Percentiles rank a stretch among this genome's conserved stretches.
Conservation (phyloP, 208 protist genomes). For the Acanthamoeba lenticulata region DNA sequence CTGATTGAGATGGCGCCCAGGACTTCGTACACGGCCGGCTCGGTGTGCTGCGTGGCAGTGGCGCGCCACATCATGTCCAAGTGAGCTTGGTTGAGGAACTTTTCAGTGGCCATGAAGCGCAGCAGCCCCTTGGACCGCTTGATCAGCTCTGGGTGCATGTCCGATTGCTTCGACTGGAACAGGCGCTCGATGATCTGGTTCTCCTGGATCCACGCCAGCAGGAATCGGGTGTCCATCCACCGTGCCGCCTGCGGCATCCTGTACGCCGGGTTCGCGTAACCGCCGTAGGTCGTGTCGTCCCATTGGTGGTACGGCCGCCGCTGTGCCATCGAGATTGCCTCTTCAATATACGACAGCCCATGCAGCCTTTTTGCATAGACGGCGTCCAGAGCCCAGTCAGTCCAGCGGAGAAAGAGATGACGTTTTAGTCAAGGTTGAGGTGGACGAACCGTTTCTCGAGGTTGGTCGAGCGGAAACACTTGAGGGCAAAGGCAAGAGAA, state of each 20-base stretch:
- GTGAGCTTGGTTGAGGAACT: conserved; percentile 5
- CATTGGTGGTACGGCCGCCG: background rate
- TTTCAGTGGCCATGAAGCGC: conserved; percentile 1
- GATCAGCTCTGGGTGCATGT: conserved; percentile 31
- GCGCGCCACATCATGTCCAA: conserved; percentile 54
- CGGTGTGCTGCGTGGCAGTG: background rate
- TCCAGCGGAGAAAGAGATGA: no score
- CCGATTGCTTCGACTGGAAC: conserved; percentile 6
- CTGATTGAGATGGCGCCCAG: background rate
- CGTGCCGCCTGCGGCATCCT: background rate
- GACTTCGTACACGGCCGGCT: conserved; percentile 1
- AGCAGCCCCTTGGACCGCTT: conserved; percentile 47
- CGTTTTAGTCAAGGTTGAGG: no score
- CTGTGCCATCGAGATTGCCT: conserved; percentile 36
- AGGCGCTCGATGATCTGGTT: conserved; percentile 57
- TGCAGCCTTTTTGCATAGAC: background rate
- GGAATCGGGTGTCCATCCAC: background rate
- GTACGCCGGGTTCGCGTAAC: background rate
- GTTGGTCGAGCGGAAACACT: conserved; percentile 65
- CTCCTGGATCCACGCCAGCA: conserved; percentile 6
- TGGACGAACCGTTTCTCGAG: background rate
- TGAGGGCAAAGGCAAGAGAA: conserved; percentile 38
- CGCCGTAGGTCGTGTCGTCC: background rate
- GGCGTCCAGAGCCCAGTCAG: no score
- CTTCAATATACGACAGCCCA: background rate